phyloP scores from a whole-genome alignment of 2,329 filamentous ascomycete genomes.

The Pseudogymnoascus sp. region DNA sequence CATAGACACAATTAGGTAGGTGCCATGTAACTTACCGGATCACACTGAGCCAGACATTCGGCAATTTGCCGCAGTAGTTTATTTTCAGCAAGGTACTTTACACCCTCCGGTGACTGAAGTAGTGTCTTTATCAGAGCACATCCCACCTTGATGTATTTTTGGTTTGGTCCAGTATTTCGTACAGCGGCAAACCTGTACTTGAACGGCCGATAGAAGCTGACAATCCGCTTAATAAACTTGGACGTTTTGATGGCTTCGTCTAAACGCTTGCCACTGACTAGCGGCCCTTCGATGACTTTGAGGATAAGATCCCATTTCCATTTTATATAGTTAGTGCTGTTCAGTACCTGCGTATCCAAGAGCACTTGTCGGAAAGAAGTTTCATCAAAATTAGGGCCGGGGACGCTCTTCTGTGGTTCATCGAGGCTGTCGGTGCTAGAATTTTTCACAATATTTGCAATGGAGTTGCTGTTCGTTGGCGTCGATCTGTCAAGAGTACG shows the following conservation, averaged over 20 bases:
- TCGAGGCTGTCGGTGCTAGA: slow-evolving; percentile 42
- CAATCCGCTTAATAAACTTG: slow-evolving; percentile 89
- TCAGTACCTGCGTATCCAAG: slow-evolving; percentile 76
- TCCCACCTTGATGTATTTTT: slow-evolving; percentile 85
- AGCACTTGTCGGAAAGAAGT: slow-evolving; percentile 56
- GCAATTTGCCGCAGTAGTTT: slow-evolving; percentile 90
- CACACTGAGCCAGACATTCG: slow-evolving; percentile 91
- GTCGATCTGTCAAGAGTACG: slow-evolving; percentile 79
- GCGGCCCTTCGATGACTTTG: slow-evolving; percentile 82
- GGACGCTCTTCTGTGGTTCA: slow-evolving; percentile 46
- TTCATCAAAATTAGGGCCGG: slow-evolving; percentile 48
- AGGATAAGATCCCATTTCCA: slow-evolving; percentile 97
- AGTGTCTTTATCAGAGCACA: slow-evolving; percentile 83
- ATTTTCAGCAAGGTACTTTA: slow-evolving; percentile 79
- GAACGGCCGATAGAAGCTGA: slow-evolving; percentile 94
- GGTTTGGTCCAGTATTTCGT: slow-evolving; percentile 83
- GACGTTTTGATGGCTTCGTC: slow-evolving; percentile 92
- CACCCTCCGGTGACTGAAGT: slow-evolving; percentile 76
- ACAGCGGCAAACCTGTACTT: slow-evolving; percentile 92
- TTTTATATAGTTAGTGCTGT: slow-evolving; percentile 83
- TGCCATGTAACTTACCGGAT: slow-evolving; percentile 53
- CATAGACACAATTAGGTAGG: not conserved
- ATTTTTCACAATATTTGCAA: slow-evolving; percentile 15
- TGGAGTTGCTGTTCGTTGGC: slow-evolving; percentile 29
- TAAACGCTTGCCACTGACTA: slow-evolving; percentile 82